phyloP scores from a whole-genome alignment of 139 green algal genomes.

The Volvox africanus region DNA sequence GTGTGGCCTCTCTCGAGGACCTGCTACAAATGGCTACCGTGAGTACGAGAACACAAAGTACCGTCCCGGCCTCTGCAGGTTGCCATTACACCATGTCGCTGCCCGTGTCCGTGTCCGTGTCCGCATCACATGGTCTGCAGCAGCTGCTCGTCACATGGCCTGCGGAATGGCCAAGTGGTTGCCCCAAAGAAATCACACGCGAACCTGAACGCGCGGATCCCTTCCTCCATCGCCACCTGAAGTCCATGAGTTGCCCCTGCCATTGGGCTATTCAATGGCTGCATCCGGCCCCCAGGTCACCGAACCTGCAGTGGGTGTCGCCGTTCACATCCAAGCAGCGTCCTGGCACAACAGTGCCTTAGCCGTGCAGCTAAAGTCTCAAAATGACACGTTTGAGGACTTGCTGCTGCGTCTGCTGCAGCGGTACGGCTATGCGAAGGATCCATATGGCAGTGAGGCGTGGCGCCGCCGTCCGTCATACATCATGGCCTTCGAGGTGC shows the following conservation, averaged over 20 bases:
- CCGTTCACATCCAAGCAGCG: constrained; percentile 24
- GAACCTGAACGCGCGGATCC: too few relatives aligned
- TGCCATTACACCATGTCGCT: too few relatives aligned
- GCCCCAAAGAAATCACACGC: too few relatives aligned
- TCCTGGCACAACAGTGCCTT: constrained; percentile 10
- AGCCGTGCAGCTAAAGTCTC: not conserved
- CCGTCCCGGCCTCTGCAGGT: too few relatives aligned
- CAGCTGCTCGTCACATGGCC: too few relatives aligned
- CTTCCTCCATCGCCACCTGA: too few relatives aligned
- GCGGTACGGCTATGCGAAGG: constrained; percentile 14
- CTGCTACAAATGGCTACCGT: constrained; percentile 6
- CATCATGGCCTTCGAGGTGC: constrained; percentile 48
- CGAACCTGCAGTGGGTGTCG: constrained; percentile 1
- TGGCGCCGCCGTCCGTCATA: constrained; percentile 27
- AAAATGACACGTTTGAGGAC: constrained; percentile 20
- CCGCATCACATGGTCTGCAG: too few relatives aligned
- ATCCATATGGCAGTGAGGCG: constrained; percentile 23
- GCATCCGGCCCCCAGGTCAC: not conserved
- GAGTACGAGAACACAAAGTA: not conserved
- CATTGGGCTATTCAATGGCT: too few relatives aligned
- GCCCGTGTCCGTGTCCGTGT: too few relatives aligned
- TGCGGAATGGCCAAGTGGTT: too few relatives aligned
- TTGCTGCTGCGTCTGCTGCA: constrained; percentile 15
- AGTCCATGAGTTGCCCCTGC: too few relatives aligned
- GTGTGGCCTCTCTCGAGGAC: constrained; percentile 28